Evolutionary conservation across 192 early-diverging fungal genomes (phyloP).

Genomic region (Coemansia sp.): DNA sequence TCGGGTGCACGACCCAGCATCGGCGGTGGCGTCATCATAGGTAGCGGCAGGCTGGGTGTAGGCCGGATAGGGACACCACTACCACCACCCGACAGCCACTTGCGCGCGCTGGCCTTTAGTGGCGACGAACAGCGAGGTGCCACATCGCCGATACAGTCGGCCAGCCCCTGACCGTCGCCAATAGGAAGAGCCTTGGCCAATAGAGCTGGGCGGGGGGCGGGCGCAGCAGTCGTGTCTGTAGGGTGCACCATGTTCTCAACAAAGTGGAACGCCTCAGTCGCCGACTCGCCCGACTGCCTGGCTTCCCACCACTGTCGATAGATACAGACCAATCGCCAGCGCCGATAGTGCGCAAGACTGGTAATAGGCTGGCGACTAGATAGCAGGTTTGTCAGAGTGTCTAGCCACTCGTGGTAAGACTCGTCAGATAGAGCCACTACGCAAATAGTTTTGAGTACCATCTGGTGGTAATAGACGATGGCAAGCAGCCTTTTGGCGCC

Average conservation of each 20-base stretch:
- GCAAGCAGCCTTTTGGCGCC: slow-evolving; percentile 44
- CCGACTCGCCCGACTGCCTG: slow-evolving; percentile 34
- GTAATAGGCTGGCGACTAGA: slow-evolving; percentile 31
- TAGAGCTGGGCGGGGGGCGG: not conserved
- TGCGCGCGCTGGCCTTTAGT: slow-evolving; percentile 13
- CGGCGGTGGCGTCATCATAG: not conserved
- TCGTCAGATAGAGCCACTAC: slow-evolving; percentile 35
- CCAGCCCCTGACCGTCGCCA: not conserved
- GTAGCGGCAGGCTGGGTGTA: slow-evolving; percentile 2
- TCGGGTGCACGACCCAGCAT: slow-evolving; percentile 2
- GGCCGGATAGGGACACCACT: not conserved
- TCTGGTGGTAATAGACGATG: slow-evolving; percentile 45
- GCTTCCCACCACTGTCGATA: slow-evolving; percentile 50
- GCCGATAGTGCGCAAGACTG: slow-evolving; percentile 29
- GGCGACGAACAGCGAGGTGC: not conserved
- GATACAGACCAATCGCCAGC: slow-evolving; percentile 47
- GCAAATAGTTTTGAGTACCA: slow-evolving; percentile 39
- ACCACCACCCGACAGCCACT: slow-evolving; percentile 18
- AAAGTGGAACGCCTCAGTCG: slow-evolving; percentile 32
- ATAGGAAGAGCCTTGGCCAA: not conserved
- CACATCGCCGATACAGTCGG: not conserved
- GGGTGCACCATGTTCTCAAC: slow-evolving; percentile 14
- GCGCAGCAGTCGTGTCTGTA: not conserved
- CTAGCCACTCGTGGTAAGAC: slow-evolving; percentile 42
- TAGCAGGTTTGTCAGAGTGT: slow-evolving; percentile 34